These are phyloP conservation scores for Trichoderma hamatum DNA, from an alignment of 2,329 filamentous ascomycete genomes.

Conservation along the genomic window DNA sequence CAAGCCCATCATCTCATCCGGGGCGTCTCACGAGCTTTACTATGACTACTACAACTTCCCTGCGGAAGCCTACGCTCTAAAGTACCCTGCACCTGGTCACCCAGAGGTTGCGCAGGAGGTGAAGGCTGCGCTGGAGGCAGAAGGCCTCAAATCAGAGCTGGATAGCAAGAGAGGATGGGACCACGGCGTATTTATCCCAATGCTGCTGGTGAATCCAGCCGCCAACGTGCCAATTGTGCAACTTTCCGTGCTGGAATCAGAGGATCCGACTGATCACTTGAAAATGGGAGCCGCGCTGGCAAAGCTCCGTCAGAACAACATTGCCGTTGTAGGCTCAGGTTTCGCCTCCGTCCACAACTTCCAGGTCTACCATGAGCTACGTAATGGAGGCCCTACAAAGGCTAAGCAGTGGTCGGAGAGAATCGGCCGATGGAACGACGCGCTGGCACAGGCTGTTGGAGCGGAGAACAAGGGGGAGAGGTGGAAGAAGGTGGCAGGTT, in stretches of 20 bases:
- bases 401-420: conserved; percentile 34
- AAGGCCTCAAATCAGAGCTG: conserved; percentile 49
- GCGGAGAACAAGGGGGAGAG: conserved; percentile 42
- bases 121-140: conserved; percentile 47
- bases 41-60: conserved; percentile 66
- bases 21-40: conserved; percentile 49
- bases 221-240: conserved; percentile 60
- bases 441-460: conserved; percentile 46
- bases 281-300: conserved; percentile 57
- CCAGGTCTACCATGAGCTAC: conserved; percentile 47
- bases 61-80: conserved; percentile 55
- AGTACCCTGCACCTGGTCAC: conserved; percentile 59
- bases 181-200: conserved; percentile 63
- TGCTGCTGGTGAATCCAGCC: conserved; percentile 56
- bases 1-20: conserved; percentile 56
- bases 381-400: conserved; percentile 30
- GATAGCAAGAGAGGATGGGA: conserved; percentile 55
- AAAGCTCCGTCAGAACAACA: conserved; percentile 52
- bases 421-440: conserved; percentile 50
- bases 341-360: conserved; percentile 63
- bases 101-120: conserved; percentile 56
- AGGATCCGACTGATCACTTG: conserved; percentile 53
- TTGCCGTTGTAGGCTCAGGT: conserved; percentile 63
- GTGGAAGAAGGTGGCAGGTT: conserved; percentile 46
- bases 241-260: conserved; percentile 56